Conservation (phyloP, 2,329 filamentous ascomycete species). For the Diplodia intermedia region DNA sequence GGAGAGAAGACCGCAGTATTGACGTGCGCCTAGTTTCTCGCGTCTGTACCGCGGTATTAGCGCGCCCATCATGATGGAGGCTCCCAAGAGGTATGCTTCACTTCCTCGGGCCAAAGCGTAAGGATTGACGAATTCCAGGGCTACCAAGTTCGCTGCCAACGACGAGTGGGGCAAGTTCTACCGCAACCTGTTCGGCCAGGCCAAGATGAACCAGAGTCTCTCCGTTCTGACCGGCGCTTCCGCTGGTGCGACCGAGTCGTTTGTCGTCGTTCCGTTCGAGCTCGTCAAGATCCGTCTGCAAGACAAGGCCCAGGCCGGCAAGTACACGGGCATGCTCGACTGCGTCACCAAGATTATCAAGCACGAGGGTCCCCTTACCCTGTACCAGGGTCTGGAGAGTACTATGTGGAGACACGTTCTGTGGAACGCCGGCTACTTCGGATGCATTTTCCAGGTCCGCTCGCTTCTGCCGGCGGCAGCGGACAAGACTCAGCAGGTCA, state of each 20-base stretch:
- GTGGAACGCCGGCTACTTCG: constrained; percentile 97
- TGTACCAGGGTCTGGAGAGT: constrained; percentile 97
- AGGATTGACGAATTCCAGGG: constrained; percentile 57
- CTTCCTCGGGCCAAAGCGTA: neutral
- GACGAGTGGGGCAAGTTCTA: constrained; percentile 98
- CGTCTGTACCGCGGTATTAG: constrained; percentile 94
- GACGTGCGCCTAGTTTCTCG: constrained; percentile 66
- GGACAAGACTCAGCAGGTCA: constrained; percentile 79
- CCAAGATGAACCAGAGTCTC: constrained; percentile 89
- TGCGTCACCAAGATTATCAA: constrained; percentile 81
- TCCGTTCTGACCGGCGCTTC: constrained; percentile 93
- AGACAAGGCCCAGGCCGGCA: constrained; percentile 90
- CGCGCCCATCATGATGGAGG: constrained; percentile 97
- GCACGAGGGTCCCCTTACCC: constrained; percentile 80
- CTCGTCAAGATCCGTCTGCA: constrained; percentile 98
- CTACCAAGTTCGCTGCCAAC: constrained; percentile 98
- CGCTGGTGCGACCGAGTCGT: constrained; percentile 92
- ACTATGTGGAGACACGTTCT: constrained; percentile 95
- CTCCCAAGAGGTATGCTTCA: constrained; percentile 71
- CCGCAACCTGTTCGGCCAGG: constrained; percentile 80
- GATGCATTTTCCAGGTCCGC: constrained; percentile 97
- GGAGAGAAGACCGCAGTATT: constrained; percentile 2
- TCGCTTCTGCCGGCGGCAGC: constrained; percentile 80
- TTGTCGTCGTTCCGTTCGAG: constrained; percentile 98
- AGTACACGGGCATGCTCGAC: constrained; percentile 83